Percentiles rank a stretch among this genome's conserved stretches.
Conservation (phyloP, 169 alveolate genomes). For the Plasmodium falciparum region DNA sequence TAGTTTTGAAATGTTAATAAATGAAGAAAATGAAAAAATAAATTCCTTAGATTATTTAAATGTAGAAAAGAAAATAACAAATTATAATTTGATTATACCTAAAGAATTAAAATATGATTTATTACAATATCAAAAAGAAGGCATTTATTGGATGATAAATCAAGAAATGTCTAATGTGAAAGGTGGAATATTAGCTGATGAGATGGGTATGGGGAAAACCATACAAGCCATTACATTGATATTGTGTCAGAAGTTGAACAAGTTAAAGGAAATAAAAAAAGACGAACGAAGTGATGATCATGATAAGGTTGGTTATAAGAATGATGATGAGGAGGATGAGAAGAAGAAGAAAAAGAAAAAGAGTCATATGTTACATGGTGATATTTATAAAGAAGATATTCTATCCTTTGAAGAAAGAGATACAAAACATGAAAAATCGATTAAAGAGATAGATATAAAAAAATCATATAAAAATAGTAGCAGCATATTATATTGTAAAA, state of each 20-base stretch:
- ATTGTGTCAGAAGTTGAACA: conserved; percentile 75
- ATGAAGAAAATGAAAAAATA: conserved; percentile 37
- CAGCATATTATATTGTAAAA: too few species aligned
- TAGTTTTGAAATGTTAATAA: conserved; percentile 34
- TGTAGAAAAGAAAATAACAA: conserved; percentile 40
- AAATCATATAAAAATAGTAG: too few species aligned
- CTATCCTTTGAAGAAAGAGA: too few species aligned
- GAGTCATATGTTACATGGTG: too few species aligned
- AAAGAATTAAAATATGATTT: conserved; percentile 73
- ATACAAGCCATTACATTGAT: conserved; percentile 81
- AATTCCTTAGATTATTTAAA: conserved; percentile 14
- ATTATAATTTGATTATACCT: conserved; percentile 70
- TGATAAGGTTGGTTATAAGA: too few species aligned
- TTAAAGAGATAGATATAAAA: too few species aligned
- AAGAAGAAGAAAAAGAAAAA: neutral
- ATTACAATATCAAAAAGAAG: conserved; percentile 81
- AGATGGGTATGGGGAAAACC: conserved; percentile 92
- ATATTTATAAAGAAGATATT: too few species aligned
- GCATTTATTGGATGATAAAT: conserved; percentile 87
- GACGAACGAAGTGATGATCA: neutral
- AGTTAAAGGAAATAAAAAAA: neutral
- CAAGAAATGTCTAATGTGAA: conserved; percentile 84
- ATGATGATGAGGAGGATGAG: neutral
- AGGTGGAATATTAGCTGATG: conserved; percentile 90
- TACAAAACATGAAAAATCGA: too few species aligned